phyloP scores from a whole-genome alignment of 805 yeast species.

The Wickerhamiella domercqiae region DNA sequence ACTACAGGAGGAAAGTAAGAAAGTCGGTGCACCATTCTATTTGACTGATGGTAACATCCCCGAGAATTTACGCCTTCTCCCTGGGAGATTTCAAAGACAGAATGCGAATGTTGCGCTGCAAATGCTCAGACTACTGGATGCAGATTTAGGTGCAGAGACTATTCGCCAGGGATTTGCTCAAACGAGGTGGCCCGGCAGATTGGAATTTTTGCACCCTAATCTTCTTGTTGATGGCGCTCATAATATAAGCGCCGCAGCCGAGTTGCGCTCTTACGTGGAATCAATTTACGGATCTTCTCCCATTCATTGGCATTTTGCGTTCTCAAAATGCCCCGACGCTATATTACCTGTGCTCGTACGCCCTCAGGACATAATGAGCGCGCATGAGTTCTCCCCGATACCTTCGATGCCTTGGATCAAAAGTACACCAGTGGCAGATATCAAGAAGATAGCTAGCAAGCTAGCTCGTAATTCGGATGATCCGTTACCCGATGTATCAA shows the following conservation, averaged over 20 bases:
- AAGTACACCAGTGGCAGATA: slow-evolving; percentile 27
- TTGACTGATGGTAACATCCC: slow-evolving; percentile 3
- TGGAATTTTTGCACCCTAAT: slow-evolving; percentile 35
- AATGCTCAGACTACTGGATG: slow-evolving; percentile 4
- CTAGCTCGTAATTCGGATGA: slow-evolving; percentile 15
- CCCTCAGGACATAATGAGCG: slow-evolving; percentile 39
- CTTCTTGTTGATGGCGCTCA: slow-evolving; percentile 84
- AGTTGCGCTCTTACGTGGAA: slow-evolving; percentile 42
- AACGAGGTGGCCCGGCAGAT: slow-evolving; percentile 77
- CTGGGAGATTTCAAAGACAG: slow-evolving; percentile 57
- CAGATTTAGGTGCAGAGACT: neutral
- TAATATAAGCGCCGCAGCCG: slow-evolving; percentile 71
- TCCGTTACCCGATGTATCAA: slow-evolving; percentile 15
- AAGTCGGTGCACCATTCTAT: slow-evolving; percentile 4
- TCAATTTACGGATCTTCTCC: slow-evolving; percentile 19
- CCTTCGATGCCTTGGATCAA: slow-evolving; percentile 92
- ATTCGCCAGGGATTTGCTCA: slow-evolving; percentile 32
- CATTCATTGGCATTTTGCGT: slow-evolving; percentile 50
- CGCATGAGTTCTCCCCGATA: slow-evolving; percentile 51
- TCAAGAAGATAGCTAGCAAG: slow-evolving; percentile 19
- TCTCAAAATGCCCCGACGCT: slow-evolving; percentile 48
- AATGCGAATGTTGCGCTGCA: slow-evolving; percentile 35
- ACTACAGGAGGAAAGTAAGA: slow-evolving; percentile 4
- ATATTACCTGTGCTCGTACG: slow-evolving; percentile 37
- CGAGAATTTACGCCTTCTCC: slow-evolving; percentile 34